phyloP scores from a whole-genome alignment of 2,329 filamentous ascomycete genomes.

The Fusarium napiforme region DNA sequence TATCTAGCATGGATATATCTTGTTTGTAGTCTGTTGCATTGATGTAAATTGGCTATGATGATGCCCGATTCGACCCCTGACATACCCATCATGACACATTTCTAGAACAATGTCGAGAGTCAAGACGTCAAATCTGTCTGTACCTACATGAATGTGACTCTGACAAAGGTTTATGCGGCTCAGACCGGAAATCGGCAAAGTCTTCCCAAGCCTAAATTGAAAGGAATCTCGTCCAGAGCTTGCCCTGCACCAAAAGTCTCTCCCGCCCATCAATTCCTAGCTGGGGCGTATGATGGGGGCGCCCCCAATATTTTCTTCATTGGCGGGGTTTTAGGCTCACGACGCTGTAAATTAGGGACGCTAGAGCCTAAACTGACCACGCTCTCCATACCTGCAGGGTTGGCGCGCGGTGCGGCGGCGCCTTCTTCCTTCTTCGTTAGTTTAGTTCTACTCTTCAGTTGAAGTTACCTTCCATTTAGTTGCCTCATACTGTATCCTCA shows the following conservation, averaged over 20 bases:
- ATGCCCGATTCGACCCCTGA: slow-evolving; percentile 12
- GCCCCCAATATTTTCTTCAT: slow-evolving; percentile 24
- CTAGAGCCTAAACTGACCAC: slow-evolving; percentile 36
- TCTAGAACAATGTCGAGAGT: background rate
- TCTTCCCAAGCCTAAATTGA: background rate
- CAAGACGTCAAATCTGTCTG: slow-evolving; percentile 7
- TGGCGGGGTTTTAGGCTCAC: slow-evolving; percentile 42
- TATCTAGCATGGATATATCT: background rate
- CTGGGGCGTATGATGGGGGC: slow-evolving; percentile 5
- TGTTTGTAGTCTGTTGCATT: background rate
- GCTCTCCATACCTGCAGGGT: slow-evolving; percentile 3
- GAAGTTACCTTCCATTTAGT: background rate
- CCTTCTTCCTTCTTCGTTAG: slow-evolving; percentile 9
- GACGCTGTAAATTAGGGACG: slow-evolving; percentile 29
- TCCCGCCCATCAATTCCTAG: background rate
- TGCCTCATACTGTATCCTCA: slow-evolving; percentile 7
- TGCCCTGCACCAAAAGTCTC: background rate
- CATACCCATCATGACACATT: background rate
- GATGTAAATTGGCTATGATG: slow-evolving; percentile 4
- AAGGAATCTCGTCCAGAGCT: background rate
- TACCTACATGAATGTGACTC: slow-evolving; percentile 23
- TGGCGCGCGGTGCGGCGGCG: slow-evolving; percentile 6
- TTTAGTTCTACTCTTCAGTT: background rate
- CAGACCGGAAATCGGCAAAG: slow-evolving; percentile 28
- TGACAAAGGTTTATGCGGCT: slow-evolving; percentile 28